Percentiles rank a stretch among this genome's conserved stretches.
Conservation (phyloP, 2,329 filamentous ascomycete genomes). For the Xylariaceae sp. region DNA sequence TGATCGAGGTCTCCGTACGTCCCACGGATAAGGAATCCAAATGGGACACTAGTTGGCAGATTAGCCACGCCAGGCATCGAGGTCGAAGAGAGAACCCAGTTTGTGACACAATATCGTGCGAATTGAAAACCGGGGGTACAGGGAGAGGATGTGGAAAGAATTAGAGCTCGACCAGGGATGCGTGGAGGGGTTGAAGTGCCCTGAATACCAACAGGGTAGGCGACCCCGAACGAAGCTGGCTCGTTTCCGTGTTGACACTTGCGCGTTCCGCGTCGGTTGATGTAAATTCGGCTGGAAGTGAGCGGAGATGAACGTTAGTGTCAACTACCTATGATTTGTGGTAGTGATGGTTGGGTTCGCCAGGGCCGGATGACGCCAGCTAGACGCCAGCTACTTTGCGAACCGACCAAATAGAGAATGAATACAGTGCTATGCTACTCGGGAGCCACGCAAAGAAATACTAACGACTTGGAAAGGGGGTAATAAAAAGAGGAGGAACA, state of each 20-base stretch:
- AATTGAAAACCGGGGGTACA: not conserved
- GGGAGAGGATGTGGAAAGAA: not conserved
- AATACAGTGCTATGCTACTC: not conserved
- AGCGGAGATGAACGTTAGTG: constrained; percentile 4
- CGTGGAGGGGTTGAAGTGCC: not conserved
- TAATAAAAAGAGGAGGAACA: not conserved
- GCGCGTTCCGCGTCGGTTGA: constrained; percentile 12
- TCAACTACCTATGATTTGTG: not conserved
- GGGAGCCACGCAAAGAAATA: not conserved
- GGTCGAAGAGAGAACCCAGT: constrained; percentile 3
- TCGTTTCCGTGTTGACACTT: constrained; percentile 7
- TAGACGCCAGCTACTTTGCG: constrained; percentile 5
- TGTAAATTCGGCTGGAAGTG: constrained; percentile 1
- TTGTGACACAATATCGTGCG: constrained; percentile 2
- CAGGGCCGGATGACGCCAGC: constrained; percentile 1
- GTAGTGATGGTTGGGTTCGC: not conserved
- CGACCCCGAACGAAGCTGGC: constrained; percentile 3
- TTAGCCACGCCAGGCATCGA: constrained; percentile 6
- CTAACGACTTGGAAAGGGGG: not conserved
- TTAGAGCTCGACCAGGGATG: constrained; percentile 1
- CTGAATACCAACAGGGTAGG: constrained; percentile 2
- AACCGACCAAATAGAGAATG: not conserved
- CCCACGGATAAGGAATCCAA: constrained; percentile 2
- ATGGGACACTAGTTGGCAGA: not conserved
- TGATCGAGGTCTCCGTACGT: not conserved